Evolutionary conservation across 108 stramenopile genomes (phyloP).

Genomic region (Nannochloropsis gaditana): DNA sequence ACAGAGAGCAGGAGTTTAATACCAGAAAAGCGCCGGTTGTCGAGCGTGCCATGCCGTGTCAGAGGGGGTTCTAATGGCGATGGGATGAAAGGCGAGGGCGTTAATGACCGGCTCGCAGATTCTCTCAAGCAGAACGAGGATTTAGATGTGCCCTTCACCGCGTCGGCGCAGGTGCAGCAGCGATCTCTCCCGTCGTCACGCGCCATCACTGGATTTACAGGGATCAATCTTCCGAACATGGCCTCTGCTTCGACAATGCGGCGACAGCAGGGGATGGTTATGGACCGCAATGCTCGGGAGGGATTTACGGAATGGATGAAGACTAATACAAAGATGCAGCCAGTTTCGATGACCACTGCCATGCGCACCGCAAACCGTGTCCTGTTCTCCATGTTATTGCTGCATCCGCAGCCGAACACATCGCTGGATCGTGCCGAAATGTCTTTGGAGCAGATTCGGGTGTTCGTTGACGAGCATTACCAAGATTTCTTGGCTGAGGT

Average conservation of each 20-base stretch:
- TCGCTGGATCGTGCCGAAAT: neutral
- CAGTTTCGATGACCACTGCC: conserved; percentile 6
- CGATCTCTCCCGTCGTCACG: no score
- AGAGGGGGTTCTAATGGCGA: no score
- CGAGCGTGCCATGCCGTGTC: no score
- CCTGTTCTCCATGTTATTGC: neutral
- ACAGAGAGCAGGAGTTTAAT: no score
- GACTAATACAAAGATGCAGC: neutral
- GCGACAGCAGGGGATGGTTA: neutral
- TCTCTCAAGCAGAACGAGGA: no score
- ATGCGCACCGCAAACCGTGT: conserved; percentile 7
- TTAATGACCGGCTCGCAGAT: no score
- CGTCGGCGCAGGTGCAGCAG: no score
- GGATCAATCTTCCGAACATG: neutral
- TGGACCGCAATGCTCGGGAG: neutral
- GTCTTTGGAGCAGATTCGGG: neutral
- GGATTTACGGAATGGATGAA: neutral
- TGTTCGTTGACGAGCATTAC: neutral
- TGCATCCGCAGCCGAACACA: neutral
- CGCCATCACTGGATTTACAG: no score
- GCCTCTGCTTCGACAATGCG: neutral
- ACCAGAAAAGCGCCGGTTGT: no score
- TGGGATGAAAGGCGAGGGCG: no score
- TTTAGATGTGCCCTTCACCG: no score
- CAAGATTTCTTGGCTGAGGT: neutral